phyloP scores from a whole-genome alignment of 2,329 filamentous ascomycete genomes.

The Pseudogymnoascus sp. region DNA sequence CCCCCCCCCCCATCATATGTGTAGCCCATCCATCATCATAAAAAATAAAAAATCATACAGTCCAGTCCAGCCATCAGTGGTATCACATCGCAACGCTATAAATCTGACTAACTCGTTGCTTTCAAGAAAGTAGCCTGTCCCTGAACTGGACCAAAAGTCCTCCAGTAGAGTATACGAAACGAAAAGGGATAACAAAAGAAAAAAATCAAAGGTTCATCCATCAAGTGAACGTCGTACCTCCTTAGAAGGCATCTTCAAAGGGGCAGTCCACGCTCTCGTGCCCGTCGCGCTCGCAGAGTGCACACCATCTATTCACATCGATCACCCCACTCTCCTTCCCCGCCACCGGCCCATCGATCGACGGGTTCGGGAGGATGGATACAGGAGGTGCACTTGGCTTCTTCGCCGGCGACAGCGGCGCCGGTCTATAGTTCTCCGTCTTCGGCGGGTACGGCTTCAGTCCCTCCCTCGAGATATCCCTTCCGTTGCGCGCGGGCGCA shows the following conservation, averaged over 20 bases:
- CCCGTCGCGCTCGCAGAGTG: slow-evolving; percentile 89
- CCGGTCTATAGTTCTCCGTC: slow-evolving; percentile 42
- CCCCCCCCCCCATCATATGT: background rate
- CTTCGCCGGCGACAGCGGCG: slow-evolving; percentile 47
- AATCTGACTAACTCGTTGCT: slow-evolving; percentile 8
- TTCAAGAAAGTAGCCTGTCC: background rate
- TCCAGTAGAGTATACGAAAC: background rate
- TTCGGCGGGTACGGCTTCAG: slow-evolving; percentile 35
- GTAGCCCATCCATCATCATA: background rate
- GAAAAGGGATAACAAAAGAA: background rate
- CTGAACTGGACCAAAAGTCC: slow-evolving; percentile 7
- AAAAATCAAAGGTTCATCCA: background rate
- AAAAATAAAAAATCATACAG: background rate
- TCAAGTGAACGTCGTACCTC: background rate
- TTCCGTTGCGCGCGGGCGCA: slow-evolving; percentile 26
- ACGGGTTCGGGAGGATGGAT: slow-evolving; percentile 50
- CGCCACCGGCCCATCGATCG: slow-evolving; percentile 61
- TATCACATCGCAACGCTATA: slow-evolving; percentile 7
- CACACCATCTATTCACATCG: slow-evolving; percentile 90
- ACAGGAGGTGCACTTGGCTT: slow-evolving; percentile 32
- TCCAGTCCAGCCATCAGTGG: slow-evolving; percentile 9
- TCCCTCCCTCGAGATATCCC: slow-evolving; percentile 34
- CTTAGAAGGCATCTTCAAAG: slow-evolving; percentile 71
- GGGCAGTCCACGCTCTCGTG: slow-evolving; percentile 95
- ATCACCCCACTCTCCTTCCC: slow-evolving; percentile 72